A percentile compares a stretch with the other conserved stretches of the same genome.
Evolutionary conservation across 2,329 filamentous ascomycete genomes (phyloP).

Genomic region (Aspergillus clavatus): DNA sequence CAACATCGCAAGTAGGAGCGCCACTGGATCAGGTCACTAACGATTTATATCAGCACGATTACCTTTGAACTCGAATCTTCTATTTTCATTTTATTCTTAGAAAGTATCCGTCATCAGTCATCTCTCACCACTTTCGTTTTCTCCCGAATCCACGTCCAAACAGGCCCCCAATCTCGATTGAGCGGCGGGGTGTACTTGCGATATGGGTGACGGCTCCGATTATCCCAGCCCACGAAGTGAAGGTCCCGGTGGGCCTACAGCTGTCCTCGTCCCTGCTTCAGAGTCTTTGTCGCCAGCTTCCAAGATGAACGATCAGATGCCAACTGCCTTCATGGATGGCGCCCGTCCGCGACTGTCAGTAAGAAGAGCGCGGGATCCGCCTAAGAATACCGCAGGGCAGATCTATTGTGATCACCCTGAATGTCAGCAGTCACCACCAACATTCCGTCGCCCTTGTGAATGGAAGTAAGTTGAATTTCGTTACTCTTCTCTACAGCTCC

Average conservation of each 20-base stretch:
- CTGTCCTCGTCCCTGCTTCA: conserved; percentile 33
- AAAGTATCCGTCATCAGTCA: background rate
- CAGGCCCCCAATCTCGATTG: conserved; percentile 20
- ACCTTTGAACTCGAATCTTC: background rate
- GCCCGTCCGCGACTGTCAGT: conserved; percentile 39
- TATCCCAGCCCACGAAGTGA: conserved; percentile 43
- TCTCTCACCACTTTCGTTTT: conserved; percentile 1
- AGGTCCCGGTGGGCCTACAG: conserved; percentile 33
- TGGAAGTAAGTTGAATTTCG: conserved; percentile 68
- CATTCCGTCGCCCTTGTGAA: conserved; percentile 81
- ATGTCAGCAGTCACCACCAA: conserved; percentile 60
- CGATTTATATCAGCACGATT: conserved; percentile 6
- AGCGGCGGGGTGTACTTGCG: conserved; percentile 29
- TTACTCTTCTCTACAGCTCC: conserved; percentile 18
- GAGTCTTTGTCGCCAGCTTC: conserved; percentile 29
- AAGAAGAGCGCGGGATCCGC: conserved; percentile 48
- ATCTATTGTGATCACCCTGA: conserved; percentile 68
- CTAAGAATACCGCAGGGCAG: conserved; percentile 65
- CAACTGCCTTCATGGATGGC: conserved; percentile 30
- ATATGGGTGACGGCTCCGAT: conserved; percentile 41
- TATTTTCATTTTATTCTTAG: background rate
- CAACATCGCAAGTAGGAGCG: conserved; percentile 5
- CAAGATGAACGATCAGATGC: conserved; percentile 34
- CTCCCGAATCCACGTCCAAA: conserved; percentile 10
- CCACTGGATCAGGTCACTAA: conserved; percentile 8